Base-by-base conservation (phyloP, 495 filamentous ascomycete species). In the Hypomontagnella submonticulosa region DNA sequence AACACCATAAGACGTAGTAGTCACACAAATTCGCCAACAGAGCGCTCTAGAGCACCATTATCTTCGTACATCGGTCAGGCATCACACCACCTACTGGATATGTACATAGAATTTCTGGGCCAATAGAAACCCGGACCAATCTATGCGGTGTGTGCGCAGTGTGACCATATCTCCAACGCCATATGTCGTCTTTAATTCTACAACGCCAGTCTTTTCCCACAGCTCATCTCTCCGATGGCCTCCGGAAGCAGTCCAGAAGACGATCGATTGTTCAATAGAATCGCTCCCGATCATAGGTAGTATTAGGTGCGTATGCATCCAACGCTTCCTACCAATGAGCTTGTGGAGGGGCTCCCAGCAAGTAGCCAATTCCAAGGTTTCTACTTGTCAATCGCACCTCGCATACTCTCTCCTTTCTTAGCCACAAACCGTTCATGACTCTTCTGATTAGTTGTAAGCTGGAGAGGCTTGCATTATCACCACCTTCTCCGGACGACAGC, bases 171-270 rank as follows among this genome's bases (percentile, higher is more conserved):
- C 53, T 63, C 23, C 23, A 27, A 27, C 23, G 23, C 23, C 23
- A 27, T 27, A 27, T 27, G 6, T 27, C 23, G 23, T 27, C 23
- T 27, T 27, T 27, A 27, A 27, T 27, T 27, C 23, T 27, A 27
- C 23, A 67, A 68, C 63, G 57, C 57, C 56, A 56, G 51, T 54
- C 49, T 49, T 55, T 36, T 67, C 50, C 57, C 57, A 38, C 57
- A 47, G 57, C 36, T 57, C 34, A 23, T 57, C 32, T 47, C 57
- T 32, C 55, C 56, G 57, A 61, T 61, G 66, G 60, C 57, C 56
- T 52, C 57, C 66, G 64, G 60, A 60, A 36, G 57, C 60, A 63
- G 36, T 23, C 63, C 19, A 61, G 37, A 50, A 34, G 40, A 44
- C 15, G 27, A 53, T 49, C 4, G 42, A 63, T 59, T 50, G 58